A percentile compares a stretch with the other conserved stretches of the same genome.
These are phyloP conservation scores for Wilhelminamyces savonicus DNA, from an alignment of 805 yeast genomes.

Conservation along the genomic window DNA sequence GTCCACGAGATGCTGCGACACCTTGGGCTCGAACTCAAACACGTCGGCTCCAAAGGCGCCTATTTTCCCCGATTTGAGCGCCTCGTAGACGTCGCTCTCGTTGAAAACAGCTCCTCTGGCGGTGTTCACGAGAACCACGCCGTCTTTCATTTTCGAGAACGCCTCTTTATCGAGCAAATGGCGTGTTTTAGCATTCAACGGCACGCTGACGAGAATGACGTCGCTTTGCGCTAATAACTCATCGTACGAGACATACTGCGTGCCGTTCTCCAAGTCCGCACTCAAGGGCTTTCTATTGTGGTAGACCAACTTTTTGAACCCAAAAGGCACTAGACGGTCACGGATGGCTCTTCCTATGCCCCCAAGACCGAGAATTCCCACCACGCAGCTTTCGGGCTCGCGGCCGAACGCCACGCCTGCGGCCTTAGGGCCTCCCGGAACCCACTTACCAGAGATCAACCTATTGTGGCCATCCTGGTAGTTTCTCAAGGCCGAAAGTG, in stretches of 20 bases:
- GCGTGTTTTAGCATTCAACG: slow-evolving; percentile 64
- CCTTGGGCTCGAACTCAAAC: slow-evolving; percentile 68
- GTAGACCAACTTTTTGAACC: slow-evolving; percentile 64
- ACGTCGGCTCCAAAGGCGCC: slow-evolving; percentile 71
- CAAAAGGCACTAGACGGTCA: slow-evolving; percentile 68
- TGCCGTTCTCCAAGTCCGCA: slow-evolving; percentile 59
- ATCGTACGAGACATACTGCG: slow-evolving; percentile 68
- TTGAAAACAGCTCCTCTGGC: slow-evolving; percentile 85
- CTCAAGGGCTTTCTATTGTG: slow-evolving; percentile 60
- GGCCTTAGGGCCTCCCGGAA: slow-evolving; percentile 22
- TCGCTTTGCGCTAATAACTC: slow-evolving; percentile 61
- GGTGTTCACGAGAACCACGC: slow-evolving; percentile 73
- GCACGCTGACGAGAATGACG: slow-evolving; percentile 68
- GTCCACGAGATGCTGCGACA: slow-evolving; percentile 52
- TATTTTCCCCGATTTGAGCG: slow-evolving; percentile 57
- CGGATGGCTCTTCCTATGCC: slow-evolving; percentile 84
- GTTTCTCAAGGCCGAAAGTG: slow-evolving; percentile 61
- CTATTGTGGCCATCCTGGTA: slow-evolving; percentile 55
- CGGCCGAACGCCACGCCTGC: slow-evolving; percentile 59
- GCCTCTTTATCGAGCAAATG: slow-evolving; percentile 61
- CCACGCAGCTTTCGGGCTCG: slow-evolving; percentile 68
- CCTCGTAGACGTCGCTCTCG: slow-evolving; percentile 51
- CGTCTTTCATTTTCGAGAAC: slow-evolving; percentile 67
- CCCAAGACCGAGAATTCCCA: slow-evolving; percentile 84
- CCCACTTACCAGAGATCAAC: slow-evolving; percentile 58